These are phyloP conservation scores for Barnettozyma populi DNA, from an alignment of 805 yeast genomes.

Conservation along the genomic window DNA sequence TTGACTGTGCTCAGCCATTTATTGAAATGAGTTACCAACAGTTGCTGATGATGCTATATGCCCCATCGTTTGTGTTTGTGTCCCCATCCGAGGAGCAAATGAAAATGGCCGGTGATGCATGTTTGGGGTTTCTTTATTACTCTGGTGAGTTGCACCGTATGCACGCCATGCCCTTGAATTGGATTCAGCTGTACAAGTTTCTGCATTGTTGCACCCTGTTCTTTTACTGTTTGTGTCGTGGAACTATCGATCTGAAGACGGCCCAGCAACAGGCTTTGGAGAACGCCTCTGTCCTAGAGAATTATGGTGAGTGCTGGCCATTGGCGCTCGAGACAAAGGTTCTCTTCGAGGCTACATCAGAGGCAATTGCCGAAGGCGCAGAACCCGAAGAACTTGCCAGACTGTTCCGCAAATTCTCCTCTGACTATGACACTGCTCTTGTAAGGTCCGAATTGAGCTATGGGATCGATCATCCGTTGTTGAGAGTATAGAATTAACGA, in stretches of 20 bases:
- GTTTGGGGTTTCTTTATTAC: conserved; percentile 38
- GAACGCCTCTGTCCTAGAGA: conserved; percentile 40
- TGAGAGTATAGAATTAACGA: background rate
- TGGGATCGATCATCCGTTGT: conserved; percentile 1
- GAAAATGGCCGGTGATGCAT: conserved; percentile 35
- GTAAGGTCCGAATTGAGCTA: conserved; percentile 1
- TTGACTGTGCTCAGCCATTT: conserved; percentile 25
- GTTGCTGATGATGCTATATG: conserved; percentile 37
- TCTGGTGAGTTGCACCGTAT: conserved; percentile 39
- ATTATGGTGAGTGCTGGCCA: conserved; percentile 42
- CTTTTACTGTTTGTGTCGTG: conserved; percentile 40
- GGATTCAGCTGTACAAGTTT: conserved; percentile 45
- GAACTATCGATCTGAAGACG: conserved; percentile 41
- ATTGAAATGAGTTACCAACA: conserved; percentile 39
- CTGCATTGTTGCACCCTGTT: conserved; percentile 43
- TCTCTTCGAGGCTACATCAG: conserved; percentile 39
- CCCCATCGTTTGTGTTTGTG: conserved; percentile 43
- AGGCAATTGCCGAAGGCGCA: conserved; percentile 31
- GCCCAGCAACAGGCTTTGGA: conserved; percentile 42
- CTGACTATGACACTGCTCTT: background rate
- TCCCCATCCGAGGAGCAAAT: conserved; percentile 36
- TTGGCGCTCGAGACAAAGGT: conserved; percentile 40
- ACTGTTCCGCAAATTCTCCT: background rate
- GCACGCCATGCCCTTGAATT: conserved; percentile 40
- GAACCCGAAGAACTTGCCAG: background rate